Base-by-base conservation (phyloP, 2,329 filamentous ascomycete genomes). In the Epichloe amarillans region DNA sequence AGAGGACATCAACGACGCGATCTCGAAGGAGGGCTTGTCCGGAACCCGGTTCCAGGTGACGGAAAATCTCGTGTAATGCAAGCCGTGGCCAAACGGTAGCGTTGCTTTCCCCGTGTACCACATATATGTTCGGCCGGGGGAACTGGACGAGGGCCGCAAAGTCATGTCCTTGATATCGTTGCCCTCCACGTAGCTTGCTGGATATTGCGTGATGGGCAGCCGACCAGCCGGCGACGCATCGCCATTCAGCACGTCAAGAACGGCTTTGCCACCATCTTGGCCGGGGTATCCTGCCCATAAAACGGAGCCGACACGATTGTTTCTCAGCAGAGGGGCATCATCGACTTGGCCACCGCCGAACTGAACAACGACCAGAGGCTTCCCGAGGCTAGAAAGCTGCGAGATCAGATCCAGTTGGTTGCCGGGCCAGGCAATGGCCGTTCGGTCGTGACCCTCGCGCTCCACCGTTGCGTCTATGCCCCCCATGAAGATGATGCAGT, bases 231-330 rank as follows among this genome's bases (percentile, higher is more conserved):
- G 75, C 0, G 74, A 66, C 2, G 60, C 62, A 3, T 64, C 65
- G 2, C 79, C 79, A 8, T 69, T 73, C 35, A 82, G 57, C 50
- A 81, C 66, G 52, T 80, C 69, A 46, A 80, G 63, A 11, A 82
- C 58, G 0, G 78, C 79, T 8, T 64, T 62, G 2, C 79, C 79
- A 12, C 79, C 79, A 39, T 74, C 72, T 61, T 82, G 78, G 1
- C 79, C 78, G 0, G 79, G 79, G 51, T 79, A 82, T 0, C 77
- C 76, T 0, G 67, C 74, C 79, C 79, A 82, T 0, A 82, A 56
- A 0, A 82, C 59, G 0, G 74, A 69, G 30, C 67, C 70, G 51
- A 82, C 69, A 50, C 72, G 72, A 1, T 63, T 55, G 49, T 76
- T 72, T 4, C 61, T 62, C 5, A 74, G 59, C 3, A 82, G 58